Evolutionary conservation across 306 rosid genomes (phyloP), one percentile per base, ranked within the genome.

Genomic region (Cucumis melo): DNA sequence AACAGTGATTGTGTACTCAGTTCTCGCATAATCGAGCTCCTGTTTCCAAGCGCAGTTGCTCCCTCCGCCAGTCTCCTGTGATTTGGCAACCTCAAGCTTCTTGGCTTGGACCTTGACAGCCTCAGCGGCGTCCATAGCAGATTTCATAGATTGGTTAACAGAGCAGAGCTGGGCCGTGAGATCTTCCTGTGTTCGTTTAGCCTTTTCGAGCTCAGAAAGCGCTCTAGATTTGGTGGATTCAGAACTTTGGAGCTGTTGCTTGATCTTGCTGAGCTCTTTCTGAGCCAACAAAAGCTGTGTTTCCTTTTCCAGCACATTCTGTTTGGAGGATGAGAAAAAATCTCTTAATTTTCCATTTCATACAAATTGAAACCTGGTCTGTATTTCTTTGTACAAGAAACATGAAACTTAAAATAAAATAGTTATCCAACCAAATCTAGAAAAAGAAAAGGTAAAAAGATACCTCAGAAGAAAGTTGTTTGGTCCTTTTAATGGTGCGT

Each of bases 221-320:
- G 90, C 93, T 77, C 76, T 82, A 2, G 83, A 57, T 85, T 87
- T 90, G 0, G 87, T 77, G 12, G 81, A 66, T 58, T 85, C 86
- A 1, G 90, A 87, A 83, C 67, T 80, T 11, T 78, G 85, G 8
- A 85, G 82, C 41, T 86, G 82, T 68, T 84, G 81, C 86, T 87
- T 86, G 57, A 87, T 57, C 81, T 80, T 85, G 88, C 59, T 55
- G 10, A 93, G 71, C 81, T 91, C 91, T 75, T 75, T 91, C 76
- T 81, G 92, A 7, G 91, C 88, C 86, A 93, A 80, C 54, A 88
- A 76, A 79, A 89, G 87, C 54, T 88, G 89, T 34, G 98, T 85
- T 87, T 89, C 96, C 83, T 82, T 89, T 74, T 91, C 92, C 81
- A 88, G 29, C 20, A 87, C 92, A 87, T 74, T 84, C 97, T 89